Conservation (phyloP, 1,139 yeast species). For the Geotrichum cucujoidarum region DNA sequence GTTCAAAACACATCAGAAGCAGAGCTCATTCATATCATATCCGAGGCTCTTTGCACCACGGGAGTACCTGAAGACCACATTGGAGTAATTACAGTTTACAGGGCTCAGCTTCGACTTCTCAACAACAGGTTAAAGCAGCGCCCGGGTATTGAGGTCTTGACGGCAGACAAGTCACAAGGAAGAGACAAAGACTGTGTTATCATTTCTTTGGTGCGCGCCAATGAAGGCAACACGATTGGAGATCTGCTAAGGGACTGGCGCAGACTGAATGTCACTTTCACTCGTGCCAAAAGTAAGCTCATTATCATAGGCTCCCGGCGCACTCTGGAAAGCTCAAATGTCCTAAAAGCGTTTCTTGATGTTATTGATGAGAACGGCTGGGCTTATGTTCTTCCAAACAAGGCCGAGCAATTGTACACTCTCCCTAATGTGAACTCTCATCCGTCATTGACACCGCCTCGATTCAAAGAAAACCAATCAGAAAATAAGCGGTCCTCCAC, state of each 20-base stretch:
- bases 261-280: slow-evolving; percentile 87
- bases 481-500: too few species aligned
- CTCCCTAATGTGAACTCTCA: too few species aligned
- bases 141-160: slow-evolving; percentile 52
- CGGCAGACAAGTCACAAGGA: slow-evolving; percentile 96
- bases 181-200: slow-evolving; percentile 88
- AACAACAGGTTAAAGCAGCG: neutral
- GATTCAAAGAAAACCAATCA: too few species aligned
- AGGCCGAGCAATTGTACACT: slow-evolving; percentile 42
- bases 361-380: slow-evolving; percentile 58
- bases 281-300: slow-evolving; percentile 80
- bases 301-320: slow-evolving; percentile 71
- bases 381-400: slow-evolving; percentile 53
- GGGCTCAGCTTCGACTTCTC: neutral
- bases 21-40: slow-evolving; percentile 54
- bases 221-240: slow-evolving; percentile 61
- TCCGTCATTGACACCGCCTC: too few species aligned
- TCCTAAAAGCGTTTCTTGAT: slow-evolving; percentile 58
- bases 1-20: slow-evolving; percentile 72
- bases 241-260: slow-evolving; percentile 83
- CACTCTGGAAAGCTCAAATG: slow-evolving; percentile 54
- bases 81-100: slow-evolving; percentile 48
- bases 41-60: slow-evolving; percentile 51
- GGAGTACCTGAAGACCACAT: slow-evolving; percentile 60
- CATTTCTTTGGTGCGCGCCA: slow-evolving; percentile 81